Percentiles rank a stretch among this genome's conserved stretches.
Evolutionary conservation across 768 basidiomycete genomes (phyloP).

Genomic region (Lactarius pseudohatsudake): DNA sequence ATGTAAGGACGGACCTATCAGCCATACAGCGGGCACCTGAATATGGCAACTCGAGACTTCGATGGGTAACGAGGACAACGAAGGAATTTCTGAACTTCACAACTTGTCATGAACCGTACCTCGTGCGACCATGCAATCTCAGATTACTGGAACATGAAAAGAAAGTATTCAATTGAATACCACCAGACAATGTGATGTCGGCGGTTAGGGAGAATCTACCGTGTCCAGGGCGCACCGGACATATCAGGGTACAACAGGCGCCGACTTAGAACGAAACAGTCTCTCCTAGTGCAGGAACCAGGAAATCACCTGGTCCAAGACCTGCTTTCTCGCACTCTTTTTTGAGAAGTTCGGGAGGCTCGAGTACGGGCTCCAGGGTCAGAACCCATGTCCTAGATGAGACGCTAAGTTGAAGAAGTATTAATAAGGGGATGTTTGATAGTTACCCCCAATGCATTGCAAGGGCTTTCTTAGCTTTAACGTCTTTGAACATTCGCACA

Average conservation of each 20-base stretch:
- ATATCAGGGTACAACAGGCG: background rate
- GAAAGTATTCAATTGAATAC: background rate
- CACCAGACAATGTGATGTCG: background rate
- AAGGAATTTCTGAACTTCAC: background rate
- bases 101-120: background rate
- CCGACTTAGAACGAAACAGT: conserved; percentile 39
- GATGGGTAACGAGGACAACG: background rate
- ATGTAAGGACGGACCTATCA: background rate
- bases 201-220: background rate
- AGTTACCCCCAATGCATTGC: conserved; percentile 73
- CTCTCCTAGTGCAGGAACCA: conserved; percentile 60
- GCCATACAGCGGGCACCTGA: background rate
- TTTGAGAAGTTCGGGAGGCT: conserved; percentile 56
- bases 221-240: background rate
- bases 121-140: background rate
- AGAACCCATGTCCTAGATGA: conserved; percentile 50
- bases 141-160: background rate
- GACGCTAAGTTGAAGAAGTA: background rate
- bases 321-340: conserved; percentile 52
- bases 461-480: conserved; percentile 56
- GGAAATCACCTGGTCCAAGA: conserved; percentile 55
- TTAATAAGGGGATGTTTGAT: background rate
- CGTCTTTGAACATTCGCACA: conserved; percentile 64
- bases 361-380: conserved; percentile 54
- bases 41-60: background rate